Percentiles rank a stretch among this genome's conserved stretches.
phyloP scores from a whole-genome alignment of 306 rosid species.

The Hippophae rhamnoides region DNA sequence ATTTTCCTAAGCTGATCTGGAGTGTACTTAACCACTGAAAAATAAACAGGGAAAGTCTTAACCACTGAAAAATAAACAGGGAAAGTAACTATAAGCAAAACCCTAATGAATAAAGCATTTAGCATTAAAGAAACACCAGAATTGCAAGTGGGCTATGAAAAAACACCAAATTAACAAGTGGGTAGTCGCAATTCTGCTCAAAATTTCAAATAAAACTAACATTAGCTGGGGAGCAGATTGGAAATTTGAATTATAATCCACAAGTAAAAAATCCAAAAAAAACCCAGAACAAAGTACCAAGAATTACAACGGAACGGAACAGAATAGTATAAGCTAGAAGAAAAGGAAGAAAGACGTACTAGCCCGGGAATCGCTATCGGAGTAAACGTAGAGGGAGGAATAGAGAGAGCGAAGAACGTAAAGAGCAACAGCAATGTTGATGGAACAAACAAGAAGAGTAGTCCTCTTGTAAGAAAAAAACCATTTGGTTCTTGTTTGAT shows the following conservation, averaged over 20 bases:
- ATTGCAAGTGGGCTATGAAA: conserved; percentile 6
- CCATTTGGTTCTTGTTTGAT: conserved; percentile 57
- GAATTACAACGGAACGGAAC: not conserved
- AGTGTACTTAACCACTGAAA: conserved; percentile 55
- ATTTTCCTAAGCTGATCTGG: conserved; percentile 85
- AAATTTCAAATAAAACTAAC: not conserved
- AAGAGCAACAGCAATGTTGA: conserved; percentile 85
- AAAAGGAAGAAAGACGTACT: conserved; percentile 28
- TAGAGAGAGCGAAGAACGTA: conserved; percentile 77
- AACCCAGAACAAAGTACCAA: not conserved
- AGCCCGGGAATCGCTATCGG: conserved; percentile 49
- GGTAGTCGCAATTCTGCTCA: conserved; percentile 2
- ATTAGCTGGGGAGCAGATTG: too few species aligned
- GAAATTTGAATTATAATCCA: not conserved
- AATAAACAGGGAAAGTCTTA: conserved; percentile 10
- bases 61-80: conserved; percentile 32
- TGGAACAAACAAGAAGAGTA: conserved; percentile 58
- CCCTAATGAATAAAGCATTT: conserved; percentile 6
- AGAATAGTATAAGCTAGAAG: not conserved
- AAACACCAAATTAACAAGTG: not conserved
- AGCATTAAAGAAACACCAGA: conserved; percentile 8
- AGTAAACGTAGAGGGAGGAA: conserved; percentile 75
- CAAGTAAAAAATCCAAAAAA: not conserved
- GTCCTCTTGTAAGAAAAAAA: conserved; percentile 72
- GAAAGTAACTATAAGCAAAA: conserved; percentile 3